Conservation (phyloP, 139 green algal genomes). For the Chlorella sp. region DNA sequence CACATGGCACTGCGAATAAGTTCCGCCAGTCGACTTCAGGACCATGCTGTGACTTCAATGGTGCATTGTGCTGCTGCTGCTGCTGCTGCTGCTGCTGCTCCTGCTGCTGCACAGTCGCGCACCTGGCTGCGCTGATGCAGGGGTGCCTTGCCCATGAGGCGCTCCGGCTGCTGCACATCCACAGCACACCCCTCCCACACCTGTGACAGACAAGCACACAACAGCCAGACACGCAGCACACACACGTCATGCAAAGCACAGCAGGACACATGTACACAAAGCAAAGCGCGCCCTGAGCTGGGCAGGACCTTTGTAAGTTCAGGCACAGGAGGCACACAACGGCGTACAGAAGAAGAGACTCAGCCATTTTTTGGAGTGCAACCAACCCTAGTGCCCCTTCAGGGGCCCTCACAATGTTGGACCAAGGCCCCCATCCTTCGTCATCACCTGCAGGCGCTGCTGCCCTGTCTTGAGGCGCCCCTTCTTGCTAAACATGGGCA, state of each 20-base stretch:
- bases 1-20: no score
- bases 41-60: background rate
- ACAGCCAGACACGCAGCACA: slow-evolving; percentile 19
- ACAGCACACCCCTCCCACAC: background rate
- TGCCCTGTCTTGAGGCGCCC: slow-evolving; percentile 74
- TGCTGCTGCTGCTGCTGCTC: background rate
- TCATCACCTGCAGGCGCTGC: slow-evolving; percentile 56
- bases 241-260: slow-evolving; percentile 47
- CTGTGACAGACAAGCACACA: background rate
- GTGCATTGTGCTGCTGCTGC: background rate
- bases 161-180: background rate
- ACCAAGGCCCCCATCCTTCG: background rate
- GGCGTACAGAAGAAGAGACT: background rate
- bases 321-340: no score
- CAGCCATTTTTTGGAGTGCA: background rate
- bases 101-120: background rate
- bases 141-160: background rate
- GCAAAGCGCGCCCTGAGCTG: no score
- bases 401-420: background rate
- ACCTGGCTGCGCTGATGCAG: background rate
- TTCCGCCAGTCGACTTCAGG: background rate
- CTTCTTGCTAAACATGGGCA: slow-evolving; percentile 84
- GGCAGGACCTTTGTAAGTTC: no score
- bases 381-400: background rate
- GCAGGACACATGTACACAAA: background rate